Evolutionary conservation across 2,329 filamentous ascomycete species (phyloP).

Genomic region (Mollisiaceae sp.): DNA sequence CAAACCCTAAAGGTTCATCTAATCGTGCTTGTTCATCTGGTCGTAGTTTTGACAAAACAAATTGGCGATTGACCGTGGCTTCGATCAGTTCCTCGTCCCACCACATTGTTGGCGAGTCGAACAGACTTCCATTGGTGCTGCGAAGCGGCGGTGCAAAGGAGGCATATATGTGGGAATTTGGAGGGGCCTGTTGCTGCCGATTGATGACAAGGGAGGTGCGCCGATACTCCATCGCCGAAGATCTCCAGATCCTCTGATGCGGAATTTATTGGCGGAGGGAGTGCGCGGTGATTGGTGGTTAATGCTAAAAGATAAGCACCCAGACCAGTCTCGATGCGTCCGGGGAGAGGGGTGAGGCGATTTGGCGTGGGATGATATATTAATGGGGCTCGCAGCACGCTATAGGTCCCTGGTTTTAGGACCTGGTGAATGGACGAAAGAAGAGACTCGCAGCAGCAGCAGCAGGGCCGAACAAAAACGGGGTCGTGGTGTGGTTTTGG

Average conservation of each 20-base stretch:
- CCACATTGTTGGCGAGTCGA: slow-evolving; percentile 55
- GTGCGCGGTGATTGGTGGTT: slow-evolving; percentile 29
- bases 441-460: slow-evolving; percentile 14
- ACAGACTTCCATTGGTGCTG: slow-evolving; percentile 37
- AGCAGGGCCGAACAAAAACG: slow-evolving; percentile 14
- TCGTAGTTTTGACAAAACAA: slow-evolving; percentile 67
- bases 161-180: slow-evolving; percentile 40
- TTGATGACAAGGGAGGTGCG: slow-evolving; percentile 37
- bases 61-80: slow-evolving; percentile 70
- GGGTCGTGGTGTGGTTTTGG: slow-evolving; percentile 9
- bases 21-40: slow-evolving; percentile 67
- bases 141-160: slow-evolving; percentile 36
- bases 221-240: slow-evolving; percentile 39
- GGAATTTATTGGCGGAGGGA: slow-evolving; percentile 16
- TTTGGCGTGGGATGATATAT: slow-evolving; percentile 32
- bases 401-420: neutral
- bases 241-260: slow-evolving; percentile 18
- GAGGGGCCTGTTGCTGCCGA: slow-evolving; percentile 29
- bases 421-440: slow-evolving; percentile 5
- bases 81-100: slow-evolving; percentile 75
- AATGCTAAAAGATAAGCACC: slow-evolving; percentile 34
- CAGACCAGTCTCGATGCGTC: slow-evolving; percentile 15
- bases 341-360: slow-evolving; percentile 24
- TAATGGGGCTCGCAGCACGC: slow-evolving; percentile 10
- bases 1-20: slow-evolving; percentile 67